Percentiles rank a stretch among this genome's conserved stretches.
phyloP scores from a whole-genome alignment of 2,329 filamentous ascomycete genomes.

The Chrysoporthe cubensis region DNA sequence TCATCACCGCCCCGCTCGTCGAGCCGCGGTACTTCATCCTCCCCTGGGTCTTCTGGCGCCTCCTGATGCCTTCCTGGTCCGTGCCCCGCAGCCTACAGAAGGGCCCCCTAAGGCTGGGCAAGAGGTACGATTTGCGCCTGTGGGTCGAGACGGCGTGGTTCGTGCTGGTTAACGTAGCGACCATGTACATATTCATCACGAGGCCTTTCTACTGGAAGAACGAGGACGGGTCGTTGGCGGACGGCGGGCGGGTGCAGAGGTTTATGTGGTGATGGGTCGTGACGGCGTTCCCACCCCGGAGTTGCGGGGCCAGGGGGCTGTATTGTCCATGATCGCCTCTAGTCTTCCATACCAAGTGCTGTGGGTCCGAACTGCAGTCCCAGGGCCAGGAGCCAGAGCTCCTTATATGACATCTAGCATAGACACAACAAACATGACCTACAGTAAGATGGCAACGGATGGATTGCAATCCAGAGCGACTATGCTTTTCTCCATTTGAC shows the following conservation, averaged over 20 bases:
- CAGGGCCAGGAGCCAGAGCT: neutral
- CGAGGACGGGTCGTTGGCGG: constrained; percentile 55
- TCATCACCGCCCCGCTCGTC: constrained; percentile 88
- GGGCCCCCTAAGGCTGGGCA: constrained; percentile 24
- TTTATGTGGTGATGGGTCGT: constrained; percentile 74
- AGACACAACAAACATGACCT: neutral
- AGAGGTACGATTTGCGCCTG: constrained; percentile 51
- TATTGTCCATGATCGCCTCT: neutral
- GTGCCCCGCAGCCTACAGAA: constrained; percentile 1
- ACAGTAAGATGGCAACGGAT: neutral
- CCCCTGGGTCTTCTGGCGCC: constrained; percentile 90
- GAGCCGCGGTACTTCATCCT: constrained; percentile 97
- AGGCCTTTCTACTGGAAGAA: constrained; percentile 69
- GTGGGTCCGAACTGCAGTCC: neutral
- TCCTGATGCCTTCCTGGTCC: constrained; percentile 68
- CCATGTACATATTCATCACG: constrained; percentile 73
- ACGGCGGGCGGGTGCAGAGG: constrained; percentile 65
- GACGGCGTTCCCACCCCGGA: neutral
- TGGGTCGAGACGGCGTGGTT: constrained; percentile 71
- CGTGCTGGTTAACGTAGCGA: constrained; percentile 63
- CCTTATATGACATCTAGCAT: too few relatives aligned
- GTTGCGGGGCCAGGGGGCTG: neutral
- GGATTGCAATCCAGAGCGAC: neutral
- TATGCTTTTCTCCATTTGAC: constrained; percentile 20
- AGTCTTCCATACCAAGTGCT: neutral